phyloP scores from a whole-genome alignment of 495 filamentous ascomycete genomes.

The Podospora conica region DNA sequence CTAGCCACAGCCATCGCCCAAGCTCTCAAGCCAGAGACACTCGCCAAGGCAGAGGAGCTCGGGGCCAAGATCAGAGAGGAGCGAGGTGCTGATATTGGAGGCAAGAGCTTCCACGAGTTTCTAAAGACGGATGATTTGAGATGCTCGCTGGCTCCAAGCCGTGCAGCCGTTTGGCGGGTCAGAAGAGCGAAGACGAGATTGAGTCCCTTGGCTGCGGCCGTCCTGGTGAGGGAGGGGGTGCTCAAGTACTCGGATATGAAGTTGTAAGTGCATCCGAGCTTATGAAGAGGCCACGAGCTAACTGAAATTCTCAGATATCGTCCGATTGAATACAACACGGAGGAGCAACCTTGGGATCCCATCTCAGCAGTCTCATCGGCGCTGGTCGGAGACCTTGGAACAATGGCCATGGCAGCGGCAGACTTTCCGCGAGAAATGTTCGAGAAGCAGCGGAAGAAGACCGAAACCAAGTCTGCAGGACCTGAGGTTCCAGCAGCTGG shows the following conservation, averaged over 20 bases:
- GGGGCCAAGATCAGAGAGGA: conserved; percentile 58
- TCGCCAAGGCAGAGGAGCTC: conserved; percentile 51
- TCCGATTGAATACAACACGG: conserved; percentile 61
- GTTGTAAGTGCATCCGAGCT: conserved; percentile 43
- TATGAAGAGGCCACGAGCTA: conserved; percentile 7
- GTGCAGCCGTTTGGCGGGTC: conserved; percentile 65
- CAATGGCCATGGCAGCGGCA: conserved; percentile 72
- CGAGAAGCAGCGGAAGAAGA: conserved; percentile 27
- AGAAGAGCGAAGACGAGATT: conserved; percentile 56
- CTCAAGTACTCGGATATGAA: conserved; percentile 61
- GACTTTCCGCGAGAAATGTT: conserved; percentile 76
- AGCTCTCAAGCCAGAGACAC: conserved; percentile 51
- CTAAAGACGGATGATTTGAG: conserved; percentile 54
- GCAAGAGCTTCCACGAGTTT: conserved; percentile 62
- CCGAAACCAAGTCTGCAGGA: conserved; percentile 1
- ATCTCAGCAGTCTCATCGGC: conserved; percentile 67
- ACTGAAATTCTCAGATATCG: conserved; percentile 48
- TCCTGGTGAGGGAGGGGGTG: conserved; percentile 55
- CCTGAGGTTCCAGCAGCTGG: background rate
- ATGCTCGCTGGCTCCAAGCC: conserved; percentile 58
- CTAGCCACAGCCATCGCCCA: conserved; percentile 57
- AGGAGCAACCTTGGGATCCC: conserved; percentile 65
- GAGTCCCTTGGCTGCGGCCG: conserved; percentile 62
- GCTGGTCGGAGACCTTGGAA: conserved; percentile 65
- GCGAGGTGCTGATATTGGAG: conserved; percentile 56